These are phyloP conservation scores for Solanum boliviense DNA, from an alignment of 257 asterid species.

Conservation along the genomic window DNA sequence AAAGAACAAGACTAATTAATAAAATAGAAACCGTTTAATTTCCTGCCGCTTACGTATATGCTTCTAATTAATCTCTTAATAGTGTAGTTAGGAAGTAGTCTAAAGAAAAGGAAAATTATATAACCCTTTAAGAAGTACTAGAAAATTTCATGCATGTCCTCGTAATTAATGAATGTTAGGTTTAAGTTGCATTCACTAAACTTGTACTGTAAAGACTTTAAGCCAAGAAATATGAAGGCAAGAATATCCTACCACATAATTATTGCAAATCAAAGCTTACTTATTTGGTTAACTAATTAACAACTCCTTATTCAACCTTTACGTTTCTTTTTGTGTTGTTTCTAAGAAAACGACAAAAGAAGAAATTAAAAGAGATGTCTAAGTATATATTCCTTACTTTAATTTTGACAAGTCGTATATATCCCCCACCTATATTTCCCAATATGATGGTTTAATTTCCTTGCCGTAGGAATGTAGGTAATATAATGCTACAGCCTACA, in stretches of 20 bases:
- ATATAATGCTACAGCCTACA: background rate
- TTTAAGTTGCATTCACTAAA: background rate
- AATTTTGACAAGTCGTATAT: background rate
- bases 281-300: background rate
- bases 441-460: background rate
- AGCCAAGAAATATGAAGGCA: background rate
- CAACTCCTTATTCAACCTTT: background rate
- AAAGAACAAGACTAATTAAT: background rate
- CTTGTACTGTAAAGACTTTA: background rate
- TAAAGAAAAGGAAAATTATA: background rate
- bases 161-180: background rate
- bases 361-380: background rate
- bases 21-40: background rate
- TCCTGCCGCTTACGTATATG: background rate
- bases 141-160: background rate
- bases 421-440: background rate
- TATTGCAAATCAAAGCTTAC: background rate
- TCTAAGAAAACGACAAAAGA: background rate
- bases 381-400: background rate
- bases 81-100: background rate
- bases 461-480: background rate
- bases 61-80: background rate
- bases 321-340: background rate
- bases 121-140: background rate
- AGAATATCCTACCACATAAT: background rate